These are phyloP conservation scores for Cutaneotrichosporon sp. DNA, from an alignment of 1,284 basidiomycete genomes.

Conservation along the genomic window DNA sequence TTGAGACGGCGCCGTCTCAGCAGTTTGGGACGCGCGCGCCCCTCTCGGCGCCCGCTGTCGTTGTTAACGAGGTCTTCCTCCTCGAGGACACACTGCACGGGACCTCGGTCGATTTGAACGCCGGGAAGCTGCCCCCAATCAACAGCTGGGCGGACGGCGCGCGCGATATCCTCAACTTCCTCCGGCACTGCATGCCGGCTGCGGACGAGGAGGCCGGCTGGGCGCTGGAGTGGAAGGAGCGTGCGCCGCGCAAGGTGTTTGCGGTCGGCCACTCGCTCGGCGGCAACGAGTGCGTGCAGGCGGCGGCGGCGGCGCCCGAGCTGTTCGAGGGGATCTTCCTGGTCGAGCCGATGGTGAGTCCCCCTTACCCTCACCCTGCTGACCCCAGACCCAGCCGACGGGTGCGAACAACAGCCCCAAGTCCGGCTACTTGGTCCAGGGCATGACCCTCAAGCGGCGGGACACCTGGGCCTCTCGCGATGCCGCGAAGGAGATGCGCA, in stretches of 20 bases:
- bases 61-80: conserved; percentile 75
- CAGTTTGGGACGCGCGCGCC: conserved; percentile 10
- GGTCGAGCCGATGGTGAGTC: conserved; percentile 64
- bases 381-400: background rate
- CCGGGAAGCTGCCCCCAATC: conserved; percentile 54
- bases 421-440: conserved; percentile 33
- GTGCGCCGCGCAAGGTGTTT: conserved; percentile 15
- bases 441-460: conserved; percentile 43
- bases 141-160: conserved; percentile 46
- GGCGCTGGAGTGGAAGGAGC: conserved; percentile 17
- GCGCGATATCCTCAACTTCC: conserved; percentile 51
- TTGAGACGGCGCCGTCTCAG: conserved; percentile 23
- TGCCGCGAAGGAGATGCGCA: conserved; percentile 17
- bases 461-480: conserved; percentile 12
- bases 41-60: background rate
- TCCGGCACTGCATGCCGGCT: conserved; percentile 55
- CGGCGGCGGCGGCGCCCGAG: conserved; percentile 64
- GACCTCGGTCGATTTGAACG: conserved; percentile 69
- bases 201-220: conserved; percentile 2
- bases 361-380: background rate
- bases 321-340: conserved; percentile 75
- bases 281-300: conserved; percentile 50
- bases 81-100: conserved; percentile 78
- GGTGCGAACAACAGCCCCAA: background rate
- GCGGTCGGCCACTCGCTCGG: conserved; percentile 18